These are phyloP conservation scores for Geum urbanum DNA, from an alignment of 306 rosid species.

Conservation along the genomic window DNA sequence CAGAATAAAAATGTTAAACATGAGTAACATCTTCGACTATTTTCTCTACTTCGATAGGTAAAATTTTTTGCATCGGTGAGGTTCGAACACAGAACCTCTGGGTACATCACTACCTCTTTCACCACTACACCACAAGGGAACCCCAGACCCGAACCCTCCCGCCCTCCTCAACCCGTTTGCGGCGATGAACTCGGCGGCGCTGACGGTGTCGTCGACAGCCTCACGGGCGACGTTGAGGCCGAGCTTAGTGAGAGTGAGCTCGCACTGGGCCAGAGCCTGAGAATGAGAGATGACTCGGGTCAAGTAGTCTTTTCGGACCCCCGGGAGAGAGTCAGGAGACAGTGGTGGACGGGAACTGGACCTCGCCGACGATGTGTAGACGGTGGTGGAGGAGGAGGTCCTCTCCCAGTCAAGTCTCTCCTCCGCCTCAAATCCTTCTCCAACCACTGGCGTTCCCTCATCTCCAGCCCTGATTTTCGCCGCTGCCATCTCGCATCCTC, in stretches of 20 bases:
- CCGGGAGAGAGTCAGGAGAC: slow-evolving; percentile 82
- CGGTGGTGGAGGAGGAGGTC: slow-evolving; percentile 96
- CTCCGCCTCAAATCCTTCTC: slow-evolving; percentile 27
- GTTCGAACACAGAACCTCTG: too few species aligned
- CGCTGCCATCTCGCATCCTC: slow-evolving; percentile 6
- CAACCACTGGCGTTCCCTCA: slow-evolving; percentile 28
- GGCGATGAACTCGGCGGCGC: slow-evolving; percentile 77
- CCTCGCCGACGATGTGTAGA: slow-evolving; percentile 97
- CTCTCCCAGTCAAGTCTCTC: background rate
- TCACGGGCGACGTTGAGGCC: slow-evolving; percentile 88
- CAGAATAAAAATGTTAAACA: too few species aligned
- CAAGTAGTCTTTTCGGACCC: slow-evolving; percentile 67
- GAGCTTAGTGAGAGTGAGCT: slow-evolving; percentile 61
- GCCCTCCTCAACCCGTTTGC: slow-evolving; percentile 18
- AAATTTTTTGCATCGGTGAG: too few species aligned
- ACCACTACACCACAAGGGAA: too few species aligned
- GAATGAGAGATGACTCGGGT: slow-evolving; percentile 89
- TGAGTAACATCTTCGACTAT: too few species aligned
- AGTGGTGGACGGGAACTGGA: slow-evolving; percentile 93
- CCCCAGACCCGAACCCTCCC: too few species aligned
- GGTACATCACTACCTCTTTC: too few species aligned
- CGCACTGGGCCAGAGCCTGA: slow-evolving; percentile 88
- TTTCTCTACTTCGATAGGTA: too few species aligned
- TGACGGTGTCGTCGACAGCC: slow-evolving; percentile 94
- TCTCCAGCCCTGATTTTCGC: slow-evolving; percentile 21